Base-by-base conservation (phyloP, 331 rosid species). In the Quercus phellos region DNA sequence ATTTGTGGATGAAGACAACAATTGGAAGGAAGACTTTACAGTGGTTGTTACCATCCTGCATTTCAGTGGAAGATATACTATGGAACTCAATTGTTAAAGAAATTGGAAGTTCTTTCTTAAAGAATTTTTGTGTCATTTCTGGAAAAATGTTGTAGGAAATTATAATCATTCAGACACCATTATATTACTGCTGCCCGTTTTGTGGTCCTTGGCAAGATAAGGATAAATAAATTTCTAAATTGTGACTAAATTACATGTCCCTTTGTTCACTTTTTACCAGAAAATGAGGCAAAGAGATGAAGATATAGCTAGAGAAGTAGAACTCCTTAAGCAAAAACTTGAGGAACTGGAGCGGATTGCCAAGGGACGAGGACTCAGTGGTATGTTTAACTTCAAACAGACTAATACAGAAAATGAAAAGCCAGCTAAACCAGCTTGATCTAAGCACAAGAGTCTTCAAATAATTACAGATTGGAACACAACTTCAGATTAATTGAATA, bases 341-440 rank as follows among this genome's bases (percentile, higher is more conserved):
- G 89, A 82, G 83, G 99, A 90, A 85, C 70, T 94, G 75, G 99
- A 92, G 80, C 86, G 84, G 80, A 83, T 89, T 29, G 88, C 95
- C 22, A 84, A 85, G 88, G 92, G 85, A 80, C 80, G 82, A 81
- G 99, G 99, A 56, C 90, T 94, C n/a, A 32, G 89, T 64, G 92
- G 93, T 35, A 74, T 92, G 71, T 79, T 94, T 75, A 84, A 90
- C 72, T 73, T 90, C 80, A 88, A 81, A 80, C 84, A 70, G 0
- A 73, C 81, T 55, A 75, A 70, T 27, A 30, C 73, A 9, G 93
- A 92, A 78, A 81, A 24, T 59, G 86, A 76, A 51, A 79, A 85
- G 83, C 17, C 84, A 18, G 86, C 55, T 64, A 87, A 90, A 78
- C 77, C 91, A 51, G 94, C 92, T 75, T 90, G 89, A 94, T 78